Percentiles rank a stretch among this genome's conserved stretches.
Evolutionary conservation across 2,329 filamentous ascomycete genomes (phyloP).

Genomic region (Penicillium sp.): DNA sequence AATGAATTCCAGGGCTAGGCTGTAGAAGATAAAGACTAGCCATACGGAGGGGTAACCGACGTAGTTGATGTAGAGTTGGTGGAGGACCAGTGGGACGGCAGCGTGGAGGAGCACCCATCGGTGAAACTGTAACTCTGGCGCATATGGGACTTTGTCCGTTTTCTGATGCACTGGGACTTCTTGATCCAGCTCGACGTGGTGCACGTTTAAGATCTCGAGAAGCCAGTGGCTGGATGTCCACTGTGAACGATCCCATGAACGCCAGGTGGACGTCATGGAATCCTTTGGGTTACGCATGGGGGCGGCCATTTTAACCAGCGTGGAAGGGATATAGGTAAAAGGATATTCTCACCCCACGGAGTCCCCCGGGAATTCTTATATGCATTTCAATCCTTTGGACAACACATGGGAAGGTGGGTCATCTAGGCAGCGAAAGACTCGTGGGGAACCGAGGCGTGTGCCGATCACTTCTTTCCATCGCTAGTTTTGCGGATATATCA

Average conservation of each 20-base stretch:
- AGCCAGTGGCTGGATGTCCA: slow-evolving; percentile 37
- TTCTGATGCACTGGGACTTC: slow-evolving; percentile 42
- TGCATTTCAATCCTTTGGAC: background rate
- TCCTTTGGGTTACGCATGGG: slow-evolving; percentile 28
- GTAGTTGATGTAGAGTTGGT: slow-evolving; percentile 35
- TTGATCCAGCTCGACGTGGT: slow-evolving; percentile 30
- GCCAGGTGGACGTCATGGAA: slow-evolving; percentile 47
- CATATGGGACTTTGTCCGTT: slow-evolving; percentile 42
- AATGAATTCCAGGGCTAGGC: slow-evolving; percentile 37
- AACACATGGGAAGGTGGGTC: background rate
- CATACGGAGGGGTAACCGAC: slow-evolving; percentile 33
- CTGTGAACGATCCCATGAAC: slow-evolving; percentile 22
- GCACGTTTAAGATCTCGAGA: slow-evolving; percentile 31
- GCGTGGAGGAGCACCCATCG: slow-evolving; percentile 43
- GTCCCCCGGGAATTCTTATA: background rate
- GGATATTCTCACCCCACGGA: background rate
- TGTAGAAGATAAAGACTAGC: slow-evolving; percentile 40
- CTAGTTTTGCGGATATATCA: background rate
- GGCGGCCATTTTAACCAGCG: slow-evolving; percentile 2
- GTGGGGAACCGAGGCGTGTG: background rate
- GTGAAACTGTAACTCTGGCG: slow-evolving; percentile 37
- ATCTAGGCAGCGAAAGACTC: background rate
- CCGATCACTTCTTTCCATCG: background rate
- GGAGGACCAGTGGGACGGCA: slow-evolving; percentile 38
- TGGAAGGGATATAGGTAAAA: background rate